Percentiles rank a stretch among this genome's conserved stretches.
Conservation (phyloP, 2,329 filamentous ascomycete species). For the Monosporascus ibericus region DNA sequence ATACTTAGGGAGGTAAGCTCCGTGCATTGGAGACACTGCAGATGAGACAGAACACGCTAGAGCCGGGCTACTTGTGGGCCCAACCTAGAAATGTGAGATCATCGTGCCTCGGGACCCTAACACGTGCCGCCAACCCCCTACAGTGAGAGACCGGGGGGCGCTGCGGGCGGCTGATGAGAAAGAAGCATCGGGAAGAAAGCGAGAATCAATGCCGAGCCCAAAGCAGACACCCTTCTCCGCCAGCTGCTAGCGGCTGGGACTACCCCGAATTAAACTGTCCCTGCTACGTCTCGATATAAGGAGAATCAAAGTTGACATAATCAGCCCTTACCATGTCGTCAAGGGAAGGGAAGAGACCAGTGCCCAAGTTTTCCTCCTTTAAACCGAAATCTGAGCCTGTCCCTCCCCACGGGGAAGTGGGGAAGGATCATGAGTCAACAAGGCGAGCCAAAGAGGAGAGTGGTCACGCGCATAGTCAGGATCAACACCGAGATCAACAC, state of each 20-base stretch:
- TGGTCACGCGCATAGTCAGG: neutral
- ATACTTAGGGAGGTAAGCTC: no score
- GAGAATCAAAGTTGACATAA: neutral
- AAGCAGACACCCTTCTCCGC: neutral
- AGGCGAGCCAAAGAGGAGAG: conserved; percentile 1
- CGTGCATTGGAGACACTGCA: no score
- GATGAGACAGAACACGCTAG: neutral
- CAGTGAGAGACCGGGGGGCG: no score
- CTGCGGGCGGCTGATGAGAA: no score
- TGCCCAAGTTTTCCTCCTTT: conserved; percentile 74
- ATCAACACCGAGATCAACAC: neutral
- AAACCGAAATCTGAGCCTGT: conserved; percentile 39
- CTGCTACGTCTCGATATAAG: no score
- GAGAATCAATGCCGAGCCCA: neutral
- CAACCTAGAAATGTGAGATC: neutral
- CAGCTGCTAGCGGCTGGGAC: neutral
- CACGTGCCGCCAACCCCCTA: neutral
- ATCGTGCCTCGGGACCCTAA: neutral
- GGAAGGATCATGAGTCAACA: conserved; percentile 8
- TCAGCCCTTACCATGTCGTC: conserved; percentile 14
- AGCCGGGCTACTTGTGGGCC: neutral
- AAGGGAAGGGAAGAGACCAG: conserved; percentile 21
- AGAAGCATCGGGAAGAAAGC: no score
- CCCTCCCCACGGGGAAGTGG: conserved; percentile 6
- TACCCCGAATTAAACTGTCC: neutral